Evolutionary conservation across 2,329 filamentous ascomycete genomes (phyloP).

Genomic region (Neonectria punicea): DNA sequence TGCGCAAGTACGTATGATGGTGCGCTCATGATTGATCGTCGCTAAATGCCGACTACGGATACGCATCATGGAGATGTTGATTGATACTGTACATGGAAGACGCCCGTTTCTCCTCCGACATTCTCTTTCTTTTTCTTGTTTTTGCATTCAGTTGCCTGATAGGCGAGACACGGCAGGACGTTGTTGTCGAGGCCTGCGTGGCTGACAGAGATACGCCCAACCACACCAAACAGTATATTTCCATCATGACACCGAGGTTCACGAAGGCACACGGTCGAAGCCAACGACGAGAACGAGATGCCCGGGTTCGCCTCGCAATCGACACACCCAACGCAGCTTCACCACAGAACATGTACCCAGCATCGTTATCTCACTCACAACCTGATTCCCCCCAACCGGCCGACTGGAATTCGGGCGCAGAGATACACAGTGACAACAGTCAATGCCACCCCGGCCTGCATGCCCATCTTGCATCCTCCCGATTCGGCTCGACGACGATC

Average conservation of each 20-base stretch:
- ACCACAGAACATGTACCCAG: not conserved
- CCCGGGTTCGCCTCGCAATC: not conserved
- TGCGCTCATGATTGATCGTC: not conserved
- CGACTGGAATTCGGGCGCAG: not conserved
- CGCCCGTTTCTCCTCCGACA: not conserved
- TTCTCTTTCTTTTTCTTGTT: not conserved
- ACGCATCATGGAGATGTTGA: not conserved
- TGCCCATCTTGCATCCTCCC: conserved; percentile 24
- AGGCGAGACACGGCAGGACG: too few relatives aligned
- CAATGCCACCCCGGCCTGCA: conserved; percentile 8
- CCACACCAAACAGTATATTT: not conserved
- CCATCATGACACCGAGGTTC: not conserved
- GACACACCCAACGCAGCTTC: not conserved
- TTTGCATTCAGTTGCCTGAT: too few relatives aligned
- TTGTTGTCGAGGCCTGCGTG: not conserved
- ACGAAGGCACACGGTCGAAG: not conserved
- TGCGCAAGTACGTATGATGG: not conserved
- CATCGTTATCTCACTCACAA: conserved; percentile 2
- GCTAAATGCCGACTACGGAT: not conserved
- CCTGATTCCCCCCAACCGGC: not conserved
- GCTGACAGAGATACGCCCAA: too few relatives aligned
- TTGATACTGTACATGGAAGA: not conserved
- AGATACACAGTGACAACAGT: not conserved
- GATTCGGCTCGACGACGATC: conserved; percentile 25
- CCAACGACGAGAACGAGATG: not conserved